Evolutionary conservation across 768 basidiomycete genomes (phyloP), one percentile per base, ranked within the genome.

Genomic region (Termitomyces sp.): DNA sequence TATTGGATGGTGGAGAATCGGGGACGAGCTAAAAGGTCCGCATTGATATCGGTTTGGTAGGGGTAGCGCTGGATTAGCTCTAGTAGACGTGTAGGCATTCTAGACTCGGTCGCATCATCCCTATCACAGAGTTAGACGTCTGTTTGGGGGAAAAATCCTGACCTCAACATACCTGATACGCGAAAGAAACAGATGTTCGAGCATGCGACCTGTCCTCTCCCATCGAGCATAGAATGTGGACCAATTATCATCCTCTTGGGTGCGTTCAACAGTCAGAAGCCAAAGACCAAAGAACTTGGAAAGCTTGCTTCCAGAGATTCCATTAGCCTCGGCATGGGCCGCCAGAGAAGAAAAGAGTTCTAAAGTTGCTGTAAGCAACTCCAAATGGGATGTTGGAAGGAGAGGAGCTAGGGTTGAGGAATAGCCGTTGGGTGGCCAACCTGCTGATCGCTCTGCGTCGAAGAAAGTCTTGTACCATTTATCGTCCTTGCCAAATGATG

Each of bases 111-210:
- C 25, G 82, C 78, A 61, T 89, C 85, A 57, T 89, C 82, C 59
- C 88, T 90, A 59, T 54, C 57, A 35, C 54, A 25, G 21, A 48
- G 49, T 61, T 40, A 60, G 59, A 34, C 9, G 40, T 16, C 50
- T 27, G 0, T 38, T 32, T 19, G 16, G 38, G 3, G 38, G 3
- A 25, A 9, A 38, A 21, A 19, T 4, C 4, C 4, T 25, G 42
- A 3, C 31, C 10, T 25, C 5, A 17, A 57, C 76, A 54, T 55
- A 89, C 90, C 91, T 81, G 55, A 92, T 82, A 55, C 81, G 77
- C 17, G 86, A 78, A 54, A 92, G 75, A 71, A 92, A 90, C 8
- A 92, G 57, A 71, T 92, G 90, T 62, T 92, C 91, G 49, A 92
- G 65, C 41, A 87, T 80, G 21, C 89, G 76, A 31, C 88, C 91